Conservation (phyloP, 2,329 filamentous ascomycete genomes). For the Exophiala lecanii-corni region DNA sequence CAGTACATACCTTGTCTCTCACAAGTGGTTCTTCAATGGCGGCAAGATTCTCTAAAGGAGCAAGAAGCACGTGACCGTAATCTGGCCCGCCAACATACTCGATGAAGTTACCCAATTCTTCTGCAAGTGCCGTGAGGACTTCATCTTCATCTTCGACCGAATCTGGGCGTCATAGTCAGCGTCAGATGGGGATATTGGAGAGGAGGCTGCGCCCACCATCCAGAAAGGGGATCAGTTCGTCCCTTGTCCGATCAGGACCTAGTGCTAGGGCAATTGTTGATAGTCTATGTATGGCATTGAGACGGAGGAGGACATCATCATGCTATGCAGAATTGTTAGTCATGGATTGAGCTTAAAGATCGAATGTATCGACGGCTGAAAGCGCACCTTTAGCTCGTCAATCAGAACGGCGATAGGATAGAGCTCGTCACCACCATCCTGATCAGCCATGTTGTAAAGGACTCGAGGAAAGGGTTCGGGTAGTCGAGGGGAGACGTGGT, state of each 20-base stretch:
- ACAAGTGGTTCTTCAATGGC: constrained; percentile 98
- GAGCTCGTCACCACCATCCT: constrained; percentile 93
- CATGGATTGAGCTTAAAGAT: constrained; percentile 4
- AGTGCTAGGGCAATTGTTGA: constrained; percentile 97
- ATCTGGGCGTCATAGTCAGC: constrained; percentile 53
- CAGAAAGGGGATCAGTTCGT: constrained; percentile 97
- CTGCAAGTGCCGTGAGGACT: constrained; percentile 91
- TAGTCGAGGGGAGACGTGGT: too few relatives aligned
- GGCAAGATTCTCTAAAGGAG: constrained; percentile 93
- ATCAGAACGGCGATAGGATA: constrained; percentile 99
- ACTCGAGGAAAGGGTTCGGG: constrained; percentile 29
- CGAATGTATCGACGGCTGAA: constrained; percentile 18
- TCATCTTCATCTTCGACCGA: constrained; percentile 99
- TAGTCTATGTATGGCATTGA: constrained; percentile 97
- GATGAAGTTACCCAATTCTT: constrained; percentile 93
- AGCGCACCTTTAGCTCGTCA: constrained; percentile 91
- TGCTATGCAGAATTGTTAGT: constrained; percentile 57
- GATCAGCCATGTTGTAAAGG: constrained; percentile 73
- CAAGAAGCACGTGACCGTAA: constrained; percentile 92
- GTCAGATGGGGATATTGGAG: constrained; percentile 25
- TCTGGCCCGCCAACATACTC: constrained; percentile 95
- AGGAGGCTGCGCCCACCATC: constrained; percentile 64
- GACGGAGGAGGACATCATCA: constrained; percentile 93
- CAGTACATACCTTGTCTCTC: constrained; percentile 75
- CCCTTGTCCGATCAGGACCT: constrained; percentile 91